Conservation (phyloP, 495 filamentous ascomycete genomes). For the Lasiosphaeris hirsuta region DNA sequence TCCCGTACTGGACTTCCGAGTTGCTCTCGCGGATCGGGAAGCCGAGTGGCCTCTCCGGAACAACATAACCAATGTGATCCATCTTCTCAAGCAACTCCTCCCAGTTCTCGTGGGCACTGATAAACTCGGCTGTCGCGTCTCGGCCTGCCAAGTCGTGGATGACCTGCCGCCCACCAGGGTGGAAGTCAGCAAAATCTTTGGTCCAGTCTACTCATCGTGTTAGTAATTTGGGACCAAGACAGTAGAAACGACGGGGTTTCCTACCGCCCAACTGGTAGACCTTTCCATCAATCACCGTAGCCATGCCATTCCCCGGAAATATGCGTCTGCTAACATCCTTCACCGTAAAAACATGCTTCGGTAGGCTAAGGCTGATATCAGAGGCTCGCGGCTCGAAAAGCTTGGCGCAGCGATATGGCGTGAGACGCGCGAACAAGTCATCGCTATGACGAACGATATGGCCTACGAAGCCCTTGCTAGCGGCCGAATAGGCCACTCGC, state of each 20-base stretch:
- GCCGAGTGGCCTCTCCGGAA: neutral
- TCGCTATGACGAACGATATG: neutral
- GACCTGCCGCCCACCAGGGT: neutral
- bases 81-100: neutral
- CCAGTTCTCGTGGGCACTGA: neutral
- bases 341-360: no score
- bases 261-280: neutral
- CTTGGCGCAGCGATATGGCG: no score
- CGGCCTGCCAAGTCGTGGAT: neutral
- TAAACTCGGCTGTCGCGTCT: neutral
- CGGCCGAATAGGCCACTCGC: neutral
- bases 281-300: neutral
- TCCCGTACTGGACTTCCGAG: neutral
- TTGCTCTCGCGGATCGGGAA: neutral
- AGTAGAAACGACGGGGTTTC: neutral
- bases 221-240: neutral
- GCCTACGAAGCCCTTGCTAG: neutral
- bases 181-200: neutral
- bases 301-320: no score
- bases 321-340: no score
- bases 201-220: neutral
- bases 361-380: no score
- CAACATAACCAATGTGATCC: neutral
- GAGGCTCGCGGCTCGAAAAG: no score
- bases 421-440: no score